Base-by-base conservation (phyloP, 345 rosid species). In the Salix exigua region DNA sequence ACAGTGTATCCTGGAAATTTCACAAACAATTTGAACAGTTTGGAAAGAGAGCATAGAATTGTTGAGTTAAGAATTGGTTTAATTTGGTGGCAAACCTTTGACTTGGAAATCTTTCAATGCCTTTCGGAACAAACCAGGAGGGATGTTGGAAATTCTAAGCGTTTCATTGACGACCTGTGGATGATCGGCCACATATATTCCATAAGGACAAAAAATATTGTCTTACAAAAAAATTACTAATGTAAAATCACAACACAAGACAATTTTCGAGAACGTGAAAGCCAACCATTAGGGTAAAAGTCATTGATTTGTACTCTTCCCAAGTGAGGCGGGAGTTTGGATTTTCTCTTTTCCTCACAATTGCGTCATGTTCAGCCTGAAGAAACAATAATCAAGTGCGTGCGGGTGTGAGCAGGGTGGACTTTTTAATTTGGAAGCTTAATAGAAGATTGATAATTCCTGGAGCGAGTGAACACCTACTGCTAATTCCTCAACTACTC, bases 401-500 rank as follows among this genome's bases (percentile, higher is more conserved):
- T 33, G 37, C 1, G 37, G 37, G 37, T 33, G 37, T 33, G 37
- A 33, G 37, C 37, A 33, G 6, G 6, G 37, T 33, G 7, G 37
- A 5, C 37, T 33, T 33, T 33, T 37, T 37, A 37, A 37, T 6
- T 53, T 53, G 16, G n/a, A 53, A 53, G n/a, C 61, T n/a, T 40
- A 42, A 40, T 19, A 37, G 5, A 17, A 19, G 42, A 37, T 8
- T 33, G 23, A 12, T 37, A 26, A 5, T 19, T n/a, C n/a, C n/a
- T 4, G 12, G 13, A 5, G 37, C 37, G 21, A 4, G 31, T 33
- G 23, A 40, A 2, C 28, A 44, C 77, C 3, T 63, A 85, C 85
- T 9, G 65, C 79, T 33, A 86, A 66, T 58, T 79, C 88, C 38
- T 83, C 76, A 17, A 81, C n/a, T 40, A 77, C 88, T 40, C 5